Conservation (phyloP, 2,329 filamentous ascomycete species). For the Neonectria magnoliae region DNA sequence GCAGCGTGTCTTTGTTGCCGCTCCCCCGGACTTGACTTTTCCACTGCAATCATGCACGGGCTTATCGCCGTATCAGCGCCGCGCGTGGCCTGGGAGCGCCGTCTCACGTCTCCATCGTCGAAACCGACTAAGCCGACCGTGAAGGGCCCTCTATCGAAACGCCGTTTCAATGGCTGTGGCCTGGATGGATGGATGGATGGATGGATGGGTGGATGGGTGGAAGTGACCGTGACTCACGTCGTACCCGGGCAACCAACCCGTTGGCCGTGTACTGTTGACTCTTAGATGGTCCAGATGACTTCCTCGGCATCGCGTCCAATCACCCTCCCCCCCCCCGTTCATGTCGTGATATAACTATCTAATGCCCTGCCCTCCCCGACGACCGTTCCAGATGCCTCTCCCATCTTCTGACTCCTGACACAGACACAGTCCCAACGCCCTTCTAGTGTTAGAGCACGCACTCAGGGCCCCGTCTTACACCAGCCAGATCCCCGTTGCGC, state of each 20-base stretch:
- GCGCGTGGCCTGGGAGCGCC: constrained; percentile 7
- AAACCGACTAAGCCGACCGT: not conserved
- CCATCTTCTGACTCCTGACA: constrained; percentile 27
- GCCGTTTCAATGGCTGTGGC: not conserved
- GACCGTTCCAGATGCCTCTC: constrained; percentile 37
- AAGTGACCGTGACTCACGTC: not conserved
- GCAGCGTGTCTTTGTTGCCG: not conserved
- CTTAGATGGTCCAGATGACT: constrained; percentile 38
- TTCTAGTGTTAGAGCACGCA: constrained; percentile 38
- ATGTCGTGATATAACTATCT: constrained; percentile 30
- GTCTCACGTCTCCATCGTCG: constrained; percentile 3
- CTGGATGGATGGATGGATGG: not conserved
- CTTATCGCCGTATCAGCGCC: constrained; percentile 20
- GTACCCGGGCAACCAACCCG: not conserved
- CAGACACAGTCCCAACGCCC: constrained; percentile 22
- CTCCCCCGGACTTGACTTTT: not conserved
- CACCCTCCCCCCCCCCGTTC: constrained; percentile 7
- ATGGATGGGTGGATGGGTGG: not conserved
- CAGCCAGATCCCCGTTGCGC: constrained; percentile 20
- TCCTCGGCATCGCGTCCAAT: constrained; percentile 33
- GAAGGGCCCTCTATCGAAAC: not conserved
- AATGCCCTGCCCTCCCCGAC: constrained; percentile 26
- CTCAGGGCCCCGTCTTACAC: not conserved
- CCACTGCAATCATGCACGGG: not conserved
- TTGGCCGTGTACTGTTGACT: not conserved